Evolutionary conservation across 495 filamentous ascomycete genomes (phyloP), one percentile per base, ranked within the genome.

Genomic region (Hyaloscypha variabilis): DNA sequence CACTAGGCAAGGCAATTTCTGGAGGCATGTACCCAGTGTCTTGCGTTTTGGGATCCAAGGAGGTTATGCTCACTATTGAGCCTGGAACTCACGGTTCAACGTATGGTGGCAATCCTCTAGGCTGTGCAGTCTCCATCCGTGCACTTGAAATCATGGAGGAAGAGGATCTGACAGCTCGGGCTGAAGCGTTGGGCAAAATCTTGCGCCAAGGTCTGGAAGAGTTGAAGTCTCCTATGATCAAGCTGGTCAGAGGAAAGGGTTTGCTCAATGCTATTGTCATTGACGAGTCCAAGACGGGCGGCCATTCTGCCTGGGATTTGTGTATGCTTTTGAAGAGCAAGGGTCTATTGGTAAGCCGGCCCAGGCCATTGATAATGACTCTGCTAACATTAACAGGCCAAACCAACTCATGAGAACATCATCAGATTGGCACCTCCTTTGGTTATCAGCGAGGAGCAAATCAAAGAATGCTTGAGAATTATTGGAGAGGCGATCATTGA

Each of bases 1-100:
- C 96, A 58, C 85, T 99, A 49, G 95, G 95, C 67, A 99, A 99
- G 82, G 95, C 95, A 65, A 94, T 99, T 72, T 96, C 92, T 46
- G 95, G 95, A 62, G 95, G 95, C 74, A 96, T 99, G 91, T 98
- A 99, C 77, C 95, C 95, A 26, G 95, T 99, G 42, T 97, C 94
- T 36, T 93, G 89, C 72, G 95, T 99, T 58, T 83, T 99, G 55
- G 91, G 90, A 19, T 87, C 88, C 68, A 92, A 90, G 79, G 93
- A 97, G 52, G 84, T 99, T 68, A 97, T 99, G 95, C 87, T 97
- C 69, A 93, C 91, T n/a, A 81, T 99, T 65, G 96, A 99, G 82
- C 90, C 95, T 23, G 95, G 95, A 49, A 97, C 95, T 29, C 95
- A 99, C 73, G 95, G 95, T 34, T 96, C 91, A 29, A 99, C 95